Evolutionary conservation across 768 basidiomycete species (phyloP), one percentile per base, ranked within the genome.

Genomic region (Russula sp.): DNA sequence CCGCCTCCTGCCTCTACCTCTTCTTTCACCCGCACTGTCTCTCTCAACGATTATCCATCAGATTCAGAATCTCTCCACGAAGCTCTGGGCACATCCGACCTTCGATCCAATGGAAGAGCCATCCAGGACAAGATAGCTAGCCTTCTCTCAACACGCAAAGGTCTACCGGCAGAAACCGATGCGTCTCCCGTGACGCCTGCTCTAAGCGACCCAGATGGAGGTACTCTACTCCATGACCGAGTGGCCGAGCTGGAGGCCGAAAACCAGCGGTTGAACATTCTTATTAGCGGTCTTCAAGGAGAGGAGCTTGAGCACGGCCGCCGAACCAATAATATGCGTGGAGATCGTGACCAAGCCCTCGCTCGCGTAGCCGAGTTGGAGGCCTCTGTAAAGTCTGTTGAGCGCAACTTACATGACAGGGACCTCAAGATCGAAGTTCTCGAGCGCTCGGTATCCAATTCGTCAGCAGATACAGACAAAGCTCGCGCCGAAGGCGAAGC

Each of bases 241-340:
- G 70, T 92, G 36, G 81, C 85, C 62, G 80, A 82, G 1, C 77
- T 90, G 10, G 88, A 92, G 71, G 83, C 83, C 61, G 90, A 93
- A 72, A 90, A 87, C 63, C 78, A 79, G 56, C 81, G 85, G 24
- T 75, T 93, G 32, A 67, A 64, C 48, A 57, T 56, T 5, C 51
- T 69, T 16, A 53, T 69, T 22, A 62, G 62, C 24, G 60, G 57
- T 11, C 62, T 64, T 44, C 59, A 65, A 60, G 59, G 51, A 11
- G 65, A 69, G 52, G 68, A 67, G 49, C 59, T 64, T 22, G 62
- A 67, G 18, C 59, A 64, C 26, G 36, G 59, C 34, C 66, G 57
- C 28, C 56, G 66, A 52, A 62, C 52, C 16, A 74, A 72, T 30
- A 51, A 50, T 20, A 66, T 81, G 36, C 78, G 79, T 64, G 71